phyloP scores from a whole-genome alignment of 352 stramenopile species.

The Nothophytophthora sp. region DNA sequence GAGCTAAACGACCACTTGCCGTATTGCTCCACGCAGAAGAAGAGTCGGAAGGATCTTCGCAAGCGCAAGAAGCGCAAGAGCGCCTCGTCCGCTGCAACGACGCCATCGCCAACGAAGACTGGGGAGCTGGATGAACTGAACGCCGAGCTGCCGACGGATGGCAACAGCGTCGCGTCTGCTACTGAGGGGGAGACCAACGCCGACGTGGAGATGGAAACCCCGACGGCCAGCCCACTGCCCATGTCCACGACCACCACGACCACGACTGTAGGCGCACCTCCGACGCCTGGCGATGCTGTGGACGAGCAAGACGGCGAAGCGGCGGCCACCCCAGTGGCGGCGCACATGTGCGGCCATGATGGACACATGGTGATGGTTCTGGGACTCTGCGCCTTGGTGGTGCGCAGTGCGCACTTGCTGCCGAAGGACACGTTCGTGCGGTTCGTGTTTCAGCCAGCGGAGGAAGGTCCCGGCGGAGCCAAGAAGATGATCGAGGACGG shows the following conservation, averaged over 20 bases:
- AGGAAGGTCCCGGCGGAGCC: slow-evolving; percentile 91
- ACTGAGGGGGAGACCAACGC: slow-evolving; percentile 5
- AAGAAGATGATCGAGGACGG: slow-evolving; percentile 94
- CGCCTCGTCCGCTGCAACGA: slow-evolving; percentile 1
- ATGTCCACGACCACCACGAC: slow-evolving; percentile 23
- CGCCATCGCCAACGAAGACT: slow-evolving; percentile 10
- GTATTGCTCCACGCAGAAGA: slow-evolving; percentile 77
- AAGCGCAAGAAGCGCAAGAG: slow-evolving; percentile 76
- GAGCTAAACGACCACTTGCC: slow-evolving; percentile 80
- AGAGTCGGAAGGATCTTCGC: slow-evolving; percentile 46
- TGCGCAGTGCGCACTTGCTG: slow-evolving; percentile 69
- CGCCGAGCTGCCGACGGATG: not conserved
- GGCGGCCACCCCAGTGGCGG: slow-evolving; percentile 29
- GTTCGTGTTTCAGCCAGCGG: slow-evolving; percentile 96
- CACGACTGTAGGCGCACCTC: slow-evolving; percentile 20
- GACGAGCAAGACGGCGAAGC: slow-evolving; percentile 39
- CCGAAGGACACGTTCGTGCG: slow-evolving; percentile 82
- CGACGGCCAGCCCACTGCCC: slow-evolving; percentile 14
- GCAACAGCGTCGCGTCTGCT: slow-evolving; percentile 6
- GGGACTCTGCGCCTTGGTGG: slow-evolving; percentile 83
- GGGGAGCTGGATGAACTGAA: not conserved
- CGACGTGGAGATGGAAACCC: slow-evolving; percentile 22
- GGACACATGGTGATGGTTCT: slow-evolving; percentile 95
- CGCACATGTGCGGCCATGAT: slow-evolving; percentile 97
- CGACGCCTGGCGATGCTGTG: slow-evolving; percentile 27